phyloP scores from a whole-genome alignment of 495 filamentous ascomycete species.

The Extremus antarcticus region DNA sequence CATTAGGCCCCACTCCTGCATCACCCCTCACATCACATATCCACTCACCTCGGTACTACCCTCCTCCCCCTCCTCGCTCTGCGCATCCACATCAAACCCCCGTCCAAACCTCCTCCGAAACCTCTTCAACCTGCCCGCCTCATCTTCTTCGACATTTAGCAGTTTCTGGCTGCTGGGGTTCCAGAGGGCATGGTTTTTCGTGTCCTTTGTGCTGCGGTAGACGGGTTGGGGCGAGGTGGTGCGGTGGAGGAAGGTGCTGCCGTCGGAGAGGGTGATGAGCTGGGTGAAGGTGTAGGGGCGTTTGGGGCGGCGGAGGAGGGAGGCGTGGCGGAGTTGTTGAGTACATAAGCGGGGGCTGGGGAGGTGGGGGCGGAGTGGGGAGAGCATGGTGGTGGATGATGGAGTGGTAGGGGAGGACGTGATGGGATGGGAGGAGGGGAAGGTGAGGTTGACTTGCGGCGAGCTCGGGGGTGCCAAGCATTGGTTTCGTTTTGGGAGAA shows the following conservation, averaged over 20 bases:
- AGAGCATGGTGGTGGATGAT: background rate
- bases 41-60: background rate
- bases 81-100: constrained; percentile 59
- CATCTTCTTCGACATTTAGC: constrained; percentile 83
- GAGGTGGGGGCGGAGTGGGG: background rate
- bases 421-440: background rate
- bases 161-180: constrained; percentile 70
- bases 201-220: constrained; percentile 70
- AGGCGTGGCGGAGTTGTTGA: constrained; percentile 56
- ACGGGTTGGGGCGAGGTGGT: constrained; percentile 76
- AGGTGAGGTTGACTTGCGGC: background rate
- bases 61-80: constrained; percentile 16
- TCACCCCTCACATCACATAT: background rate
- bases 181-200: constrained; percentile 79
- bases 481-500: too few species aligned
- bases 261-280: constrained; percentile 87
- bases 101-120: constrained; percentile 78
- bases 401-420: background rate
- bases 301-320: constrained; percentile 75
- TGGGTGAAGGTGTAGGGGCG: constrained; percentile 96
- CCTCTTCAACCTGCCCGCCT: constrained; percentile 78
- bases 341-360: background rate
- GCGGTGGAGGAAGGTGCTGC: constrained; percentile 72
- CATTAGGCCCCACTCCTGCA: background rate
- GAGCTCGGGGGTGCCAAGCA: too few species aligned